Evolutionary conservation across 2,329 filamentous ascomycete species (phyloP), one percentile per base, ranked within the genome.

Genomic region (Colletotrichum godetiae): DNA sequence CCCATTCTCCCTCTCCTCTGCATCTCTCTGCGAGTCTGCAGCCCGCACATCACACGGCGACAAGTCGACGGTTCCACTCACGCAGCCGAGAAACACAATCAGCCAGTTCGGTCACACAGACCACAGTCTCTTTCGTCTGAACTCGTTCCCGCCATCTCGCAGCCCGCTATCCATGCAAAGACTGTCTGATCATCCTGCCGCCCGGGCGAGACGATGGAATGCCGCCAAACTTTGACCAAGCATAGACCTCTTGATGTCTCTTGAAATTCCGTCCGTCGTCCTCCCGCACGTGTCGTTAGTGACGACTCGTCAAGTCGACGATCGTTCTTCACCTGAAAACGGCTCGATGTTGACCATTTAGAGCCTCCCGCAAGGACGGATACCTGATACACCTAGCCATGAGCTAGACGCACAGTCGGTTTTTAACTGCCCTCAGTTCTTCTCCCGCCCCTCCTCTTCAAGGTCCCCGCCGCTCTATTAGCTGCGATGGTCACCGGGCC

Each of bases 341-440:
- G 60, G 70, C 37, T 29, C 27, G 15, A 13, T 22, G 19, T 49
- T 49, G 55, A 29, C 27, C 24, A 37, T 10, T 35, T 5, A 22
- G 6, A 42, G 35, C 46, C 67, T 65, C 27, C 46, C 35, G 49
- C 46, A 49, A 57, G 67, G 56, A 57, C 35, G 33, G 35, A 13
- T 22, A 73, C 70, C 70, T 73, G 70, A 73, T 57, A 70, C 70
- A 55, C 27, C 67, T 52, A 46, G n/a, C 35, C 24, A 10, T 22
- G 60, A 65, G 33, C 66, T 67, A 59, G 37, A 63, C 52, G 69
- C 59, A 63, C 24, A 68, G 52, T 37, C 57, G 29, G 58, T 27
- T 19, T 13, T 22, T 63, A 33, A 33, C 8, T n/a, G 46, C 42
- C 24, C 56, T 13, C 22, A 56, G 22, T 42, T 19, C 70, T 29